Conservation (phyloP, 257 asterid genomes). For the Solanum lycopersicoides region DNA sequence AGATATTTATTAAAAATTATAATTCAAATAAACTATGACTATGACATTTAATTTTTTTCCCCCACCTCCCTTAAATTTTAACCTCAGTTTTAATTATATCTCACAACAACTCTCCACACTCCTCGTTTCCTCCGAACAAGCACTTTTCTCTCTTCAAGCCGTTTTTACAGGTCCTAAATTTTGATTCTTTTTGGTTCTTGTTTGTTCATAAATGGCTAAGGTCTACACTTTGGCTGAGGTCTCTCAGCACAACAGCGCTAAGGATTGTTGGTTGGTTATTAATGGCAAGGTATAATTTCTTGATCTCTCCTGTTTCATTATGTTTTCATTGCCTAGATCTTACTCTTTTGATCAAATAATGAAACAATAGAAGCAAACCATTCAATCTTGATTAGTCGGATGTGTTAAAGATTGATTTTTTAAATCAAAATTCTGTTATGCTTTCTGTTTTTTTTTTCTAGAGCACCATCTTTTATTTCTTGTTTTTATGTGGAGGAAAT, state of each 20-base stretch:
- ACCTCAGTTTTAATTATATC: not conserved
- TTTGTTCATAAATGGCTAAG: conserved; percentile 34
- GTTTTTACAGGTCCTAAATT: not conserved
- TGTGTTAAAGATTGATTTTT: not conserved
- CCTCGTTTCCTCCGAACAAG: not conserved
- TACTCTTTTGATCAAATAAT: not conserved
- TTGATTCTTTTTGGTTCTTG: not conserved
- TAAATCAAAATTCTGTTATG: not conserved
- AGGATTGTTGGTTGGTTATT: conserved; percentile 81
- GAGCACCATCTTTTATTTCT: not conserved
- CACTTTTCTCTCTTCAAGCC: conserved; percentile 2
- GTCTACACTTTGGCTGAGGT: conserved; percentile 59
- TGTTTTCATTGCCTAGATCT: conserved; percentile 9
- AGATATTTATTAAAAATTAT: too few relatives aligned
- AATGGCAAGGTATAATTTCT: conserved; percentile 46
- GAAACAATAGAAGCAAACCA: not conserved
- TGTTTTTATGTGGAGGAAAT: not conserved
- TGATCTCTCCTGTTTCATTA: not conserved
- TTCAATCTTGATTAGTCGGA: not conserved
- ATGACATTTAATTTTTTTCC: not conserved
- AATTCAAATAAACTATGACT: too few relatives aligned
- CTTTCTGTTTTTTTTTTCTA: not conserved
- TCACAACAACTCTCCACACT: not conserved
- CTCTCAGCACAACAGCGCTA: conserved; percentile 59
- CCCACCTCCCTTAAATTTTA: conserved; percentile 13